Conservation (phyloP, 805 yeast genomes). For the Brettanomyces bruxellensis region DNA sequence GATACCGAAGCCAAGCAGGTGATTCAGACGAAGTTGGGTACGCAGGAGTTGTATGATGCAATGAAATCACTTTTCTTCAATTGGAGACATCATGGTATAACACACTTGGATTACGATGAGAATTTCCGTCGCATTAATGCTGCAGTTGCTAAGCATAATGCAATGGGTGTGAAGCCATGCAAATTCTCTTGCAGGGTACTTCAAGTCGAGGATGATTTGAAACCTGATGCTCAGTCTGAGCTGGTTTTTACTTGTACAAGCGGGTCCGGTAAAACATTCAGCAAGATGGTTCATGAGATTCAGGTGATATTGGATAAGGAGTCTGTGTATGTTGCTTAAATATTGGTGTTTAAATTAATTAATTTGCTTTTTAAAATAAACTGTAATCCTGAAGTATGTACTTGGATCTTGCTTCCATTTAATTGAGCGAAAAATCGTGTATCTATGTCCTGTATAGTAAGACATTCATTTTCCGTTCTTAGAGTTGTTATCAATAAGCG, state of each 20-base stretch:
- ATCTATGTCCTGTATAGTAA: too few relatives aligned
- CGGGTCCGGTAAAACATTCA: slow-evolving; percentile 58
- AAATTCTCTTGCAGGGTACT: slow-evolving; percentile 48
- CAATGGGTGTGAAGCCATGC: slow-evolving; percentile 55
- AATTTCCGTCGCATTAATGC: slow-evolving; percentile 44
- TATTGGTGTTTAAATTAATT: not conserved
- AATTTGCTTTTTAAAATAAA: not conserved
- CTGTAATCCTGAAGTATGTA: too few relatives aligned
- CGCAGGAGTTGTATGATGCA: slow-evolving; percentile 55
- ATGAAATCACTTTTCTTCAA: slow-evolving; percentile 50
- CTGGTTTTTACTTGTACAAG: slow-evolving; percentile 51
- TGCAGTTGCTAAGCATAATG: slow-evolving; percentile 49
- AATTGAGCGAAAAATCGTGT: too few relatives aligned
- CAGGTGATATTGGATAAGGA: slow-evolving; percentile 59
- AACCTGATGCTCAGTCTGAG: slow-evolving; percentile 28
- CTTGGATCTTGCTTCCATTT: too few relatives aligned
- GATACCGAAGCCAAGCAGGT: slow-evolving; percentile 14
- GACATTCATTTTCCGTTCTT: too few relatives aligned
- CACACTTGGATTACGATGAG: slow-evolving; percentile 39
- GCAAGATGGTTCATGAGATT: slow-evolving; percentile 51
- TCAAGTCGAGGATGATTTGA: slow-evolving; percentile 28
- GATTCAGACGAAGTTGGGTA: slow-evolving; percentile 27
- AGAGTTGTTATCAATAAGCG: too few relatives aligned
- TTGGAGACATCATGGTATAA: slow-evolving; percentile 67
- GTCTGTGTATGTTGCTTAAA: slow-evolving; percentile 35